Evolutionary conservation across 2,329 filamentous ascomycete genomes (phyloP), one percentile per base, ranked within the genome.

Genomic region (Pseudocercospora pini-densiflorae): DNA sequence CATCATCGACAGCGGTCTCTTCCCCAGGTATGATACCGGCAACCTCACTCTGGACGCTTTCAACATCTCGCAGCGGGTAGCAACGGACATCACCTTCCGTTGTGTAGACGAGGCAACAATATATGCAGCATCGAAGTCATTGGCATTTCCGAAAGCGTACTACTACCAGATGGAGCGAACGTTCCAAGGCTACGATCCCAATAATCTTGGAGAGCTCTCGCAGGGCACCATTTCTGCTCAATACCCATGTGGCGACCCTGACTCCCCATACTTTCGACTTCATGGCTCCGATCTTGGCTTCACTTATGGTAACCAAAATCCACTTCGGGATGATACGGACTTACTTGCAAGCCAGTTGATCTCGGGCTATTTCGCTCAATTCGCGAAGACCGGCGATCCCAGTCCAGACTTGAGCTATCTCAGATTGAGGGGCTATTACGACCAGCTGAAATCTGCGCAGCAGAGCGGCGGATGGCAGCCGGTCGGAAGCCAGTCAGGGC

Each of bases 161-260:
- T 88, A 84, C 73, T 89, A 89, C 76, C 85, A 88, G 73, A 85
- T 89, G 70, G 85, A 88, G 66, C 82, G 87, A 53, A 84, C 84
- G 0, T 86, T 85, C 70, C 81, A 55, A 58, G 83, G 82, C 0
- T 82, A 82, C 58, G 84, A 84, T 40, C 87, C 85, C 33, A 87
- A 88, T 57, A 78, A 81, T 21, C 80, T 85, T 2, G 83, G 85
- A 51, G 79, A 83, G 0, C 61, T 76, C 6, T 68, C 68, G 2
- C 59, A 55, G n/a, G 74, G 74, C 10, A 75, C 81, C 70, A 66
- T 80, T 73, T 69, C 76, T 57, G 69, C 83, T 62, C 66, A 68
- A 63, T 68, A 73, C 64, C 66, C 80, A 51, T 67, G 85, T 53
- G 84, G 86, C 4, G 80, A 87, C 68, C 84, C 85, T 0, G 78